Conservation (phyloP, 2,329 filamentous ascomycete species). For the Bipolaris victoriae region DNA sequence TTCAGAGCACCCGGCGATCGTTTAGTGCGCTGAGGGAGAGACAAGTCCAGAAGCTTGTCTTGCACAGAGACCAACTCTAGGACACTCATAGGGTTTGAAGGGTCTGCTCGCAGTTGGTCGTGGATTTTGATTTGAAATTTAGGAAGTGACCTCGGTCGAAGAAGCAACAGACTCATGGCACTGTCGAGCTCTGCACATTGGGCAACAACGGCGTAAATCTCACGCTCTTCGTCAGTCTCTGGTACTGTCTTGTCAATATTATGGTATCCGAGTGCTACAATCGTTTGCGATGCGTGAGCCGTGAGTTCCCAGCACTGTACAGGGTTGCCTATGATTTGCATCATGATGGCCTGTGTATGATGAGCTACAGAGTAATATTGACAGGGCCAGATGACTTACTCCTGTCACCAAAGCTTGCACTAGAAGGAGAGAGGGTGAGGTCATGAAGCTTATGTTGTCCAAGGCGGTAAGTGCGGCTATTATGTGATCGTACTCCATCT, state of each 20-base stretch:
- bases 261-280: conserved; percentile 42
- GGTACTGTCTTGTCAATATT: conserved; percentile 23
- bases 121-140: conserved; percentile 33
- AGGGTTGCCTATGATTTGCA: conserved; percentile 45
- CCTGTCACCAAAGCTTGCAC: conserved; percentile 42
- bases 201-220: conserved; percentile 37
- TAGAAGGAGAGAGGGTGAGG: conserved; percentile 34
- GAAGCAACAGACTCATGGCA: conserved; percentile 37
- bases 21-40: conserved; percentile 23
- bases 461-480: conserved; percentile 40
- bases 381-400: conserved; percentile 20
- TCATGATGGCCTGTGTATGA: conserved; percentile 33
- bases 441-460: conserved; percentile 38
- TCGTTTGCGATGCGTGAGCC: conserved; percentile 40
- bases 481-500: conserved; percentile 37
- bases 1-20: conserved; percentile 20
- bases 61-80: conserved; percentile 40
- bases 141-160: conserved; percentile 40
- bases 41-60: conserved; percentile 36
- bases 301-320: conserved; percentile 41
- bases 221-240: conserved; percentile 30
- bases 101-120: conserved; percentile 31
- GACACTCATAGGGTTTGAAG: conserved; percentile 33
- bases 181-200: conserved; percentile 44
- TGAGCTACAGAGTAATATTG: background rate